These are phyloP conservation scores for Skeletonema tropicum DNA, from an alignment of 108 stramenopile species.

Conservation along the genomic window DNA sequence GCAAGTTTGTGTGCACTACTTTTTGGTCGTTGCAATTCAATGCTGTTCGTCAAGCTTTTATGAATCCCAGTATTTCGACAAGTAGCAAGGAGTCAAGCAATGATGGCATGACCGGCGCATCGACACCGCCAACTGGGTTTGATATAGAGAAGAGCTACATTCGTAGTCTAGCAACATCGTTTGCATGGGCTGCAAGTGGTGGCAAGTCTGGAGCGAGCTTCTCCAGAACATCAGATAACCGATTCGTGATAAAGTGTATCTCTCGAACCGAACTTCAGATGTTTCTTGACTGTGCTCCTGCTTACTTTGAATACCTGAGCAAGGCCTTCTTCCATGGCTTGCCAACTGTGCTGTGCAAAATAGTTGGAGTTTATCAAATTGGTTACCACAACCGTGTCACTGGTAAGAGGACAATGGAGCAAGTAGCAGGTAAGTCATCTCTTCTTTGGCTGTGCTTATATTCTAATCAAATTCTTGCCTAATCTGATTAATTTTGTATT, in stretches of 20 bases:
- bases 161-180: conserved; percentile 80
- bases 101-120: conserved; percentile 13
- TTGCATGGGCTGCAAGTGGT: conserved; percentile 90
- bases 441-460: conserved; percentile 3
- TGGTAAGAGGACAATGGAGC: conserved; percentile 94
- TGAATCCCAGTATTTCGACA: conserved; percentile 49
- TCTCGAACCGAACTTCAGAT: conserved; percentile 96
- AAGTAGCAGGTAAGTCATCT: conserved; percentile 90
- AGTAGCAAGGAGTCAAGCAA: conserved; percentile 40
- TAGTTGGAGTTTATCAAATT: conserved; percentile 97
- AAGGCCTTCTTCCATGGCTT: conserved; percentile 96
- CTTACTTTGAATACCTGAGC: conserved; percentile 96
- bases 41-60: conserved; percentile 89
- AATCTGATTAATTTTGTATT: no score
- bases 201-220: conserved; percentile 94
- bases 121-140: conserved; percentile 27
- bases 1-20: conserved; percentile 94
- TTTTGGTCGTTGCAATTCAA: conserved; percentile 98
- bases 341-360: conserved; percentile 93
- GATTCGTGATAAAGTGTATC: conserved; percentile 96
- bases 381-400: conserved; percentile 93
- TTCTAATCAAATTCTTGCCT: neutral
- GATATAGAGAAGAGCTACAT: conserved; percentile 85
- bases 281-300: conserved; percentile 96
- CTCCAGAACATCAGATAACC: conserved; percentile 80